phyloP scores from a whole-genome alignment of 768 basidiomycete species.

The Trametes cinnabarina region DNA sequence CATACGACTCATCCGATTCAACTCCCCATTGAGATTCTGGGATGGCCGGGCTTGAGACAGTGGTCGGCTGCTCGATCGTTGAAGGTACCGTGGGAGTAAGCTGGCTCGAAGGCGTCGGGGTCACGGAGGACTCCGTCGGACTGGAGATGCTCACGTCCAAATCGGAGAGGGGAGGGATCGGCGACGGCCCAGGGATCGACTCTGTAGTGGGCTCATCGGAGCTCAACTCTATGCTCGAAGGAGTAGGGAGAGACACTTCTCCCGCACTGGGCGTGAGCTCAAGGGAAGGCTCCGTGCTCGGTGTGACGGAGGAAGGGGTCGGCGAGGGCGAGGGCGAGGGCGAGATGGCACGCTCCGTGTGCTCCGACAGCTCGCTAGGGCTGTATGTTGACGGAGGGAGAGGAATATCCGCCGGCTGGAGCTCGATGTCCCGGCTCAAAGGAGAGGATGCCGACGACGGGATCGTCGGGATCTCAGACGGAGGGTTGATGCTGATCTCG shows the following conservation, averaged over 20 bases:
- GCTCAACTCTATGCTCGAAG: conserved; percentile 8
- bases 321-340: neutral
- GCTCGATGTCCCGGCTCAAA: conserved; percentile 2
- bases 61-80: conserved; percentile 29
- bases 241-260: conserved; percentile 21
- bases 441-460: conserved; percentile 23
- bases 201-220: neutral
- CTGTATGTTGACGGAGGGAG: conserved; percentile 38
- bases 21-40: conserved; percentile 53
- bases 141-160: conserved; percentile 35
- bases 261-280: conserved; percentile 25
- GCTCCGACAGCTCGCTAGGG: conserved; percentile 25
- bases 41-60: conserved; percentile 41
- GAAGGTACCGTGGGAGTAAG: conserved; percentile 25
- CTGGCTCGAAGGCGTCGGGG: conserved; percentile 29
- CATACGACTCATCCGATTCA: conserved; percentile 68
- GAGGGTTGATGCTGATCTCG: conserved; percentile 22
- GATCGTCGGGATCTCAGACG: conserved; percentile 32
- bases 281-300: conserved; percentile 27
- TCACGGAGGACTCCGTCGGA: conserved; percentile 42
- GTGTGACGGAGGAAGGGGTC: neutral
- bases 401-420: conserved; percentile 39
- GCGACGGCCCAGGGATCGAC: conserved; percentile 29
- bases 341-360: conserved; percentile 7
- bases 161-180: conserved; percentile 27